Base-by-base conservation (phyloP, 2,329 filamentous ascomycete species). In the Dissoconium aciculare region DNA sequence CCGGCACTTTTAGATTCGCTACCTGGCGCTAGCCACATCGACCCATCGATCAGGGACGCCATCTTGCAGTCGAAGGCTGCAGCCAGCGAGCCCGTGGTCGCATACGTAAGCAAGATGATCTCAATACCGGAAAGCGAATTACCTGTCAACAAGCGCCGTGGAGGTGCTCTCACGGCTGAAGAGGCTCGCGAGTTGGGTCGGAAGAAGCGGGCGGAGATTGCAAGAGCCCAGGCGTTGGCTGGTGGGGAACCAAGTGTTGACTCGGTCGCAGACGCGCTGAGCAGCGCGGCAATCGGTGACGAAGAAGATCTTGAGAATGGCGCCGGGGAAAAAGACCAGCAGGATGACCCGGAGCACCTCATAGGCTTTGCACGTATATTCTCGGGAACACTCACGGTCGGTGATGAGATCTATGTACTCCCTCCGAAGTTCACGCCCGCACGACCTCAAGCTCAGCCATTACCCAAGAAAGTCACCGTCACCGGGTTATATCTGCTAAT, bases 101-200 rank as follows among this genome's bases (percentile, higher is more conserved):
- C 82, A 5, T 98, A 93, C 43, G 81, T 98, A 37, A 95, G 87
- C 59, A 98, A 98, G 54, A 94, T 98, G 84, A 81, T 95, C 2
- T 89, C 89, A 0, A 68, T 98, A 9, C 87, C 84, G 0, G 82
- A 91, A 49, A 94, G 82, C 54, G 87, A 98, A 46, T 63, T 98
- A 4, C 80, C 82, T 0, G 72, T 87, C 31, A 93, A 93, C 53
- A 91, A 78, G 54, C 69, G 82, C 27, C 67, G 73, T 11, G 76
- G 77, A 1, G 74, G 59, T 12, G 59, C 74, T 26, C 67, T 95
- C 48, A 92, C 72, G 23, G 78, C 83, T 1, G 89, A 93, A 39
- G 89, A 95, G 56, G 89, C 89, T 3, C 66, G 81, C 42, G 85
- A 94, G 40, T 59, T 94, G 35, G 89, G 81, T 1, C 71, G 84